Evolutionary conservation across 2,329 filamentous ascomycete genomes (phyloP).

Genomic region (Ophiocordyceps unilateralis): DNA sequence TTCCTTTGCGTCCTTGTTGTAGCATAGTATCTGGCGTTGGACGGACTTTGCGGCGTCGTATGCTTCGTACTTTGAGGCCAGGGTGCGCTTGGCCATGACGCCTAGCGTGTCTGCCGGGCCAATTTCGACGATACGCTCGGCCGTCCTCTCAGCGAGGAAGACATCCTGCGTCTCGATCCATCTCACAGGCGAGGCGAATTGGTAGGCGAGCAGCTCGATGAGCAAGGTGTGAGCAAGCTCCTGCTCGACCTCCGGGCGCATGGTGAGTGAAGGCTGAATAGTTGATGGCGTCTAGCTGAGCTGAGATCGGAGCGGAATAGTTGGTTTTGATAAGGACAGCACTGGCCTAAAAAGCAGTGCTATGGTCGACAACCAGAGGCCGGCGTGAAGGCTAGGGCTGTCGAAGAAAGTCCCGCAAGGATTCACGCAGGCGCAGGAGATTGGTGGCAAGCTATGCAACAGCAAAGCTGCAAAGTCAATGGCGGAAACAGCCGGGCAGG

Average conservation of each 20-base stretch:
- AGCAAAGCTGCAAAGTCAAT: background rate
- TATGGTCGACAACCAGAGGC: background rate
- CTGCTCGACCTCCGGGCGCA: constrained; percentile 98
- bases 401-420: background rate
- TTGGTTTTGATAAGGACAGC: background rate
- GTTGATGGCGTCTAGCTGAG: background rate
- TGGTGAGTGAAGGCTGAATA: constrained; percentile 24
- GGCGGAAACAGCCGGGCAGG: background rate
- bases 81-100: constrained; percentile 90
- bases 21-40: constrained; percentile 93
- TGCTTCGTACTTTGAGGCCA: constrained; percentile 95
- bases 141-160: constrained; percentile 86
- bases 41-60: constrained; percentile 95
- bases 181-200: constrained; percentile 95
- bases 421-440: no score
- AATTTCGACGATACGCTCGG: constrained; percentile 94
- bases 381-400: background rate
- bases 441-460: background rate
- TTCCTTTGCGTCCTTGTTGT: constrained; percentile 98
- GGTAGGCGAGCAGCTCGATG: constrained; percentile 96
- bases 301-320: background rate
- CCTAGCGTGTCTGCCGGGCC: constrained; percentile 93
- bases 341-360: background rate
- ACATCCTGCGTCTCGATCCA: constrained; percentile 99
- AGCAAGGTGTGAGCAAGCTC: constrained; percentile 97